Conservation (phyloP, 768 basidiomycete genomes). For the Suillus clintonianus region DNA sequence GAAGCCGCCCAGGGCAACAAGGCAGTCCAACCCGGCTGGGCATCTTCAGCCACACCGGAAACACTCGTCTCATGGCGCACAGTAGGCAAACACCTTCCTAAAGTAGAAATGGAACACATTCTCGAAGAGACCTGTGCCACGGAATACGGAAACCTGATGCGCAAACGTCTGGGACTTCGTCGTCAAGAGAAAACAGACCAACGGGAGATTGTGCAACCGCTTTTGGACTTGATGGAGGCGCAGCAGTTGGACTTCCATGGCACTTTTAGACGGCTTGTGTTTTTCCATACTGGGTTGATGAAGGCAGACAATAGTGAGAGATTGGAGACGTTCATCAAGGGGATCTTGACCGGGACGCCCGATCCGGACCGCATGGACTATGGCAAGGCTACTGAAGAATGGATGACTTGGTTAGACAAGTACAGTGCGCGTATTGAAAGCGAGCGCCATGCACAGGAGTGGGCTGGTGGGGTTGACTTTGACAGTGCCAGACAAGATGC, state of each 20-base stretch:
- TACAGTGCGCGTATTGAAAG: slow-evolving; percentile 61
- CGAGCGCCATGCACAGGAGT: slow-evolving; percentile 44
- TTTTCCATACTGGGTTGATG: slow-evolving; percentile 53
- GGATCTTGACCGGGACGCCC: slow-evolving; percentile 49
- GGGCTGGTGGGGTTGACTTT: slow-evolving; percentile 40
- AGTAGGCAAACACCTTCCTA: slow-evolving; percentile 51
- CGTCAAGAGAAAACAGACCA: slow-evolving; percentile 61
- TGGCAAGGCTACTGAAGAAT: slow-evolving; percentile 49
- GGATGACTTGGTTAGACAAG: slow-evolving; percentile 62
- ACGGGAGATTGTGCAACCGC: slow-evolving; percentile 55
- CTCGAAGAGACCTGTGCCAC: slow-evolving; percentile 57
- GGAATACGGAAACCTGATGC: slow-evolving; percentile 72
- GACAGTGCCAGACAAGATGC: slow-evolving; percentile 50
- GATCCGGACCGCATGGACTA: slow-evolving; percentile 47
- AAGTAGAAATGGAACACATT: slow-evolving; percentile 62
- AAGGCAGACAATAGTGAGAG: slow-evolving; percentile 16
- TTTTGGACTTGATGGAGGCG: slow-evolving; percentile 72
- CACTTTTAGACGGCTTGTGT: slow-evolving; percentile 73
- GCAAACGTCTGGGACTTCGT: slow-evolving; percentile 80
- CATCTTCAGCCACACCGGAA: slow-evolving; percentile 49
- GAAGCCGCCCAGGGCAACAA: slow-evolving; percentile 61
- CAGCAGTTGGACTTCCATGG: slow-evolving; percentile 87
- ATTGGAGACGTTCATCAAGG: slow-evolving; percentile 44
- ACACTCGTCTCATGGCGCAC: slow-evolving; percentile 63
- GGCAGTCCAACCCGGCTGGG: slow-evolving; percentile 62